phyloP scores from a whole-genome alignment of 495 filamentous ascomycete species.

The Penicillium dipodomyicola region DNA sequence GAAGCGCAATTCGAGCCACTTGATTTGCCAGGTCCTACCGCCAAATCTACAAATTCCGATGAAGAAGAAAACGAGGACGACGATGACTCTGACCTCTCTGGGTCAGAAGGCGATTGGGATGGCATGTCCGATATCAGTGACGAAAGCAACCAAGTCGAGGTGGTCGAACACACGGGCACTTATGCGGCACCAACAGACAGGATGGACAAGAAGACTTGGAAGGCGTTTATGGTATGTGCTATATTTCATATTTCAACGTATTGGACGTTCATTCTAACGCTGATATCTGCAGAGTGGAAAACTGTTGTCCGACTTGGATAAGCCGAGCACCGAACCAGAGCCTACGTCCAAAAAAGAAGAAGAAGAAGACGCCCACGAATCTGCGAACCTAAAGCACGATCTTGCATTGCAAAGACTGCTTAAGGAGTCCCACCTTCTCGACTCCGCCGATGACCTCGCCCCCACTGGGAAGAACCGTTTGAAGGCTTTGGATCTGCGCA shows the following conservation, averaged over 20 bases:
- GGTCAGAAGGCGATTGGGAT: constrained; percentile 54
- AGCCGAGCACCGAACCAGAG: constrained; percentile 28
- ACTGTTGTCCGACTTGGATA: constrained; percentile 48
- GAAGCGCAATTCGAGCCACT: constrained; percentile 83
- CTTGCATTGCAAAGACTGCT: constrained; percentile 86
- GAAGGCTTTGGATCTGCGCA: constrained; percentile 77
- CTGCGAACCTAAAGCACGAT: constrained; percentile 79
- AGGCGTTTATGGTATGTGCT: constrained; percentile 69
- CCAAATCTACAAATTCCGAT: constrained; percentile 20
- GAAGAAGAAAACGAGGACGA: constrained; percentile 33
- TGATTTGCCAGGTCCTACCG: constrained; percentile 28
- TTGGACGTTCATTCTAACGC: constrained; percentile 14
- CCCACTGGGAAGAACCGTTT: constrained; percentile 63
- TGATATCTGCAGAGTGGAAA: constrained; percentile 35
- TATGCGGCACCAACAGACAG: constrained; percentile 35
- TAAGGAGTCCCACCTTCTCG: constrained; percentile 87
- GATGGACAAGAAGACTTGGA: constrained; percentile 63
- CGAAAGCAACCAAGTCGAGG: constrained; percentile 47
- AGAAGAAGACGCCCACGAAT: constrained; percentile 52
- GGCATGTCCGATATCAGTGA: constrained; percentile 56
- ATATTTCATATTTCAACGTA: neutral
- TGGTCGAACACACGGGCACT: constrained; percentile 61
- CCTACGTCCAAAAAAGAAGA: constrained; percentile 43
- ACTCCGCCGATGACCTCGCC: constrained; percentile 58
- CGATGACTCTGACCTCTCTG: constrained; percentile 23